phyloP scores from a whole-genome alignment of 169 alveolate species.

The Eimeria falciformis region DNA sequence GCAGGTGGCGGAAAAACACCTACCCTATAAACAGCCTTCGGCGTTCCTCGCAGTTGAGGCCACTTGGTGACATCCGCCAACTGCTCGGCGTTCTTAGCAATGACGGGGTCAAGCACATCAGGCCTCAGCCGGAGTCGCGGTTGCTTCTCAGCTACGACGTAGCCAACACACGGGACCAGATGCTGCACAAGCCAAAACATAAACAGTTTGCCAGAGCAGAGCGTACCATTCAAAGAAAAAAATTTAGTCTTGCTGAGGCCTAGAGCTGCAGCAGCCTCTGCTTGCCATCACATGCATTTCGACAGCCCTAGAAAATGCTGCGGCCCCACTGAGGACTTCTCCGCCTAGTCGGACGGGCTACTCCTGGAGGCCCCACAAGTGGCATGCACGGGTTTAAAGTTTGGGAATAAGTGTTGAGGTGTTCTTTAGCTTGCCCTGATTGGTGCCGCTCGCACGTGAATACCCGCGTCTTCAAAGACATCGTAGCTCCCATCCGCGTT shows the following conservation, averaged over 20 bases:
- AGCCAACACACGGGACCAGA: conserved; percentile 90
- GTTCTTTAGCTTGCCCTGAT: conserved; percentile 65
- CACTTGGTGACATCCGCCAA: conserved; percentile 64
- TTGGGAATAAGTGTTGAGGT: background rate
- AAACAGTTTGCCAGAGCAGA: no score
- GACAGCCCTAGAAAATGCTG: no score
- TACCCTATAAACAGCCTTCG: conserved; percentile 74
- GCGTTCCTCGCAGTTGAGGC: conserved; percentile 74
- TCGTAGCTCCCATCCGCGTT: conserved; percentile 71
- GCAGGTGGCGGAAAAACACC: background rate
- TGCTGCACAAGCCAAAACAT: conserved; percentile 79
- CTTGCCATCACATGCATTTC: no score
- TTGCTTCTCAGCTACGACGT: conserved; percentile 84
- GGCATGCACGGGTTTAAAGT: no score
- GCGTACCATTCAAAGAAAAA: no score
- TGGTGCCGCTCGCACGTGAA: conserved; percentile 72
- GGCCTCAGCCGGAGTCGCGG: conserved; percentile 81
- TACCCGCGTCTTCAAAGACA: conserved; percentile 46
- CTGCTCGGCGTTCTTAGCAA: conserved; percentile 75
- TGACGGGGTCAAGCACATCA: conserved; percentile 76
- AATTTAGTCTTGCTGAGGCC: no score
- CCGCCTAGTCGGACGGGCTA: no score
- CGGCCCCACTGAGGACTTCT: no score
- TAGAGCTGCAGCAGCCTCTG: no score
- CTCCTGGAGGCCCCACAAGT: no score